Conservation (phyloP, 345 rosid genomes). For the Bruguiera parviflora region DNA sequence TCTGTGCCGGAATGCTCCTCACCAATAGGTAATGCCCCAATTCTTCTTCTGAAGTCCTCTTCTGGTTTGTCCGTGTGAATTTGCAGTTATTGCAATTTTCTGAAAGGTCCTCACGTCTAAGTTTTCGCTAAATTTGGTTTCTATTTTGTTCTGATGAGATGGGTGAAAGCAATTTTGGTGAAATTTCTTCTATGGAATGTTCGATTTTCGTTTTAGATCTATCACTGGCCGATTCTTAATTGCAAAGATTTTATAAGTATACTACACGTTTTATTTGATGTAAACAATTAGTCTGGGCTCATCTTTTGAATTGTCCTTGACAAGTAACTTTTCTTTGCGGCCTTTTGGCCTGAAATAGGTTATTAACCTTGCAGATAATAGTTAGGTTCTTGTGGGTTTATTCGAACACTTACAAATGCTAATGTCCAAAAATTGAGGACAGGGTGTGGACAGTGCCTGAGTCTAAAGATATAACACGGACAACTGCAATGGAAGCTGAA, state of each 20-base stretch:
- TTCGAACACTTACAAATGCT: constrained; percentile 1
- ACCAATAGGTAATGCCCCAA: constrained; percentile 58
- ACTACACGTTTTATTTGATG: neutral
- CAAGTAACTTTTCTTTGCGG: neutral
- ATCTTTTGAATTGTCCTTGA: neutral
- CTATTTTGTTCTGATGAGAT: neutral
- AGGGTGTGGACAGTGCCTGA: constrained; percentile 79
- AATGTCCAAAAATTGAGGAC: constrained; percentile 16
- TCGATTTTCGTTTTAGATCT: constrained; percentile 17
- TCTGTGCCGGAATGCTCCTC: constrained; percentile 83
- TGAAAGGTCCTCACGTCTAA: neutral
- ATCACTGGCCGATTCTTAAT: constrained; percentile 1
- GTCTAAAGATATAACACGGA: constrained; percentile 53
- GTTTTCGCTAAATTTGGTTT: constrained; percentile 4
- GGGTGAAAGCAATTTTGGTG: constrained; percentile 4
- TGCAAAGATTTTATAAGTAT: neutral
- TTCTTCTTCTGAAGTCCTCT: neutral
- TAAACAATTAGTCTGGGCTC: neutral
- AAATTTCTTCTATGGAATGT: neutral
- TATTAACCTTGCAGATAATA: too few species aligned
- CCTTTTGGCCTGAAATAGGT: constrained; percentile 6
- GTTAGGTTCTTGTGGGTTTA: too few species aligned
- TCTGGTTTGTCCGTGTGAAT: neutral
- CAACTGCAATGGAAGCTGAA: constrained; percentile 66
- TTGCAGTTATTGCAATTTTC: neutral